Evolutionary conservation across 371 early-diverging fungal genomes (phyloP).

Genomic region (Basidiobolus heterosporus): DNA sequence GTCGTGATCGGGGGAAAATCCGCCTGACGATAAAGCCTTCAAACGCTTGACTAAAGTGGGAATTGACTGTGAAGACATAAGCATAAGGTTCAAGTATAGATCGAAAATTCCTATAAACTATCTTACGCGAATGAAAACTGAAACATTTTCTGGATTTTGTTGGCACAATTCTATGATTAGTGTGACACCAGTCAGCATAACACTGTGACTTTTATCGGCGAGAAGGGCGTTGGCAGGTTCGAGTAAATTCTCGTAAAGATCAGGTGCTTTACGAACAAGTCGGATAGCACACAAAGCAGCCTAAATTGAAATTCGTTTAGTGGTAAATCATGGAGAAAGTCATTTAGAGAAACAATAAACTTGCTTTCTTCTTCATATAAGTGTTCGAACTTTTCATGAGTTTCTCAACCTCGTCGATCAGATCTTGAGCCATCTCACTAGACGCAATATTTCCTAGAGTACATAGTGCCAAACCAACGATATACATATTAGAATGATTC

Average conservation of each 20-base stretch:
- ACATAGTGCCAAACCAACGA: constrained; percentile 88
- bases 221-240: constrained; percentile 51
- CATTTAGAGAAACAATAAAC: background rate
- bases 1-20: constrained; percentile 89
- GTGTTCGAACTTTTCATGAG: constrained; percentile 76
- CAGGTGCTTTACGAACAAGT: constrained; percentile 82
- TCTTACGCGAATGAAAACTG: constrained; percentile 45
- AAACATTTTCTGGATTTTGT: constrained; percentile 42
- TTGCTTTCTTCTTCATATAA: constrained; percentile 89
- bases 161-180: constrained; percentile 80
- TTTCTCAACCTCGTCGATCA: constrained; percentile 85
- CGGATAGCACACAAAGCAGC: constrained; percentile 86
- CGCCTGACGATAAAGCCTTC: constrained; percentile 70
- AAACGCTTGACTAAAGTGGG: constrained; percentile 75
- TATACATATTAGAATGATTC: constrained; percentile 85
- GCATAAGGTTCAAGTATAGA: background rate
- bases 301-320: constrained; percentile 16
- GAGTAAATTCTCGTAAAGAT: constrained; percentile 73
- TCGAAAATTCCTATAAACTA: background rate
- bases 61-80: constrained; percentile 28
- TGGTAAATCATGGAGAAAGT: background rate
- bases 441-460: constrained; percentile 91
- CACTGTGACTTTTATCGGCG: constrained; percentile 89
- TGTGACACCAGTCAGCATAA: constrained; percentile 80
- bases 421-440: constrained; percentile 85